Base-by-base conservation (phyloP, 1,284 basidiomycete species). In the Naganishia albida region DNA sequence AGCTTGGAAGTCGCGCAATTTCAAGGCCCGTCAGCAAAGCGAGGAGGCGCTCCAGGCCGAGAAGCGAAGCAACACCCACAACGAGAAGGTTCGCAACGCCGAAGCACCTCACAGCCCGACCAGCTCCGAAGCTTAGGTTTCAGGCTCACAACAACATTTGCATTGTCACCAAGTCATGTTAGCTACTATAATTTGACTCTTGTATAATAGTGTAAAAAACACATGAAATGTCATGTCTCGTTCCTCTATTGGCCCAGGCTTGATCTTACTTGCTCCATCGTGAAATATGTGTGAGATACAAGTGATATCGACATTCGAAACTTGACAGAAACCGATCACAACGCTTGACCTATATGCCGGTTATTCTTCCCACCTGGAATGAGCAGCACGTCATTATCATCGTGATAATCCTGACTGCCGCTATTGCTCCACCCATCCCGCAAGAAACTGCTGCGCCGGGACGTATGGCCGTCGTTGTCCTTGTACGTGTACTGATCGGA, bases 1-100 rank as follows among this genome's bases (percentile, higher is more conserved):
- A 30, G 78, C 78, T 2, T 78, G 72, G 73, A 64, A 71, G 52
- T 75, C 76, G 8, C 60, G 53, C 26, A 7, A 40, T 6, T 68
- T 68, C 57, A 46, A 38, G 26, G 34, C 42, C 12, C 23, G 50
- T 12, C 67, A 68, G n/a, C 52, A 25, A 28, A 46, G 40, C 7
- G 39, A 65, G 38, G 63, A 62, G 26, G 30, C 30, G 30, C n/a
- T 55, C 34, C 28, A 43, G 10, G 30, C 49, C 7, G 66, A 67
- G 49, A 67, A 67, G 57, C 66, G 63, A 48, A 50, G 30, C 30
- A 51, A 51, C 51, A 34, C 52, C 43, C 65, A 67, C 20, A 38
- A 63, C 25, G 65, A 66, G 28, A 62, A 62, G 40, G 42, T 53
- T 25, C 25, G 30, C 3, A 52, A 51, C 51, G 48, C 49, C 28